Base-by-base conservation (phyloP, 202 grass and related monocot species). In the Saccharum hybrid region DNA sequence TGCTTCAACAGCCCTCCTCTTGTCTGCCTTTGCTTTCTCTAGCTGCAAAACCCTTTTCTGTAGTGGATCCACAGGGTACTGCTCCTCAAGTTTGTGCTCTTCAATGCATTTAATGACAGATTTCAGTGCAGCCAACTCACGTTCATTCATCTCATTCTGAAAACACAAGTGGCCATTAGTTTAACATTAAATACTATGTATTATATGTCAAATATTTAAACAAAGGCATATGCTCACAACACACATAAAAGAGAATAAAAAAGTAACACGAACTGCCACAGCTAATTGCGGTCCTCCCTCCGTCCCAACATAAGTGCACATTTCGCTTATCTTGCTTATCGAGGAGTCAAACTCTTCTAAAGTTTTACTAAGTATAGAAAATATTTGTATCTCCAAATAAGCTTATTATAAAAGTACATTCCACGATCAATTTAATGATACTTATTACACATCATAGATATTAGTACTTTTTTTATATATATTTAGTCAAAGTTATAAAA, bases 11-110 rank as follows among this genome's bases (percentile, higher is more conserved):
- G 93, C 87, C 63, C 96, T 88, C 71, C 96, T 91, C 76, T 99
- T 99, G 83, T 99, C 96, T 31, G 91, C 96, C 93, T 99, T 99
- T 6, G 88, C 96, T 88, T 99, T 99, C 91, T 99, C 96, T 72
- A 99, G 77, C 83, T 94, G 89, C 51, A 81, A 45, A 81, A 95
- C 90, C 67, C 93, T 81, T 82, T 92, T 92, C 48, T 84, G 85
- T 71, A 95, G 90, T 66, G 88, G 80, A 52, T 95, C 93, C 1
- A 84, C 68, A 52, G 90, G 83, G 68, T 88, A 95, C 69, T 92
- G 86, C 26, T 90, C 79, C 72, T 88, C 89, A 31, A 97, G 89
- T 40, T 90, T 97, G 80, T 97, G 94, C 37, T 97, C 93, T 83
- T 92, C 94, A 33, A 97, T 85, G 78, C 91, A 97, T 79, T 97